Evolutionary conservation across 441 rosid species (phyloP).

Genomic region (Biscutella laevigata): DNA sequence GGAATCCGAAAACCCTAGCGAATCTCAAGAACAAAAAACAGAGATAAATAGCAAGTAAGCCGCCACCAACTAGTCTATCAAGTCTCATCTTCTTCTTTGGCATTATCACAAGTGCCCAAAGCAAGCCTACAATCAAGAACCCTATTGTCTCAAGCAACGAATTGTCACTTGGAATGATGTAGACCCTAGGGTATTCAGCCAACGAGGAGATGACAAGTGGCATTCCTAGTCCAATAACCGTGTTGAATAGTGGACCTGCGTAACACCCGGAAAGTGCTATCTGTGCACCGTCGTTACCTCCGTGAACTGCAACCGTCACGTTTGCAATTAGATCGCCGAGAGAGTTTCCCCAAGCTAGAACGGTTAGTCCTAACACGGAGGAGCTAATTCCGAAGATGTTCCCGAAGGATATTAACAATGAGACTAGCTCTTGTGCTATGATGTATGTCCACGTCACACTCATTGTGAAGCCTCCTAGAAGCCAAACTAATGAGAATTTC

Average conservation of each 20-base stretch:
- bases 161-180: slow-evolving; percentile 39
- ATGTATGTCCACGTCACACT: slow-evolving; percentile 81
- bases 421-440: slow-evolving; percentile 75
- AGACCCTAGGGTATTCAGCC: slow-evolving; percentile 41
- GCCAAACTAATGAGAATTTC: slow-evolving; percentile 59
- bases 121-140: slow-evolving; percentile 49
- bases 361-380: slow-evolving; percentile 67
- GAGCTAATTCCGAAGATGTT: slow-evolving; percentile 49
- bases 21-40: slow-evolving; percentile 47
- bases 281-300: slow-evolving; percentile 62
- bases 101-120: slow-evolving; percentile 68
- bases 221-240: slow-evolving; percentile 61
- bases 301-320: slow-evolving; percentile 51
- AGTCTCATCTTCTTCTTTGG: slow-evolving; percentile 61
- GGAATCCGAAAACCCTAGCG: slow-evolving; percentile 41
- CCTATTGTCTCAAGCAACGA: slow-evolving; percentile 62
- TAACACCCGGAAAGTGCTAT: slow-evolving; percentile 76
- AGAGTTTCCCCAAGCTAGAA: slow-evolving; percentile 91
- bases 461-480: slow-evolving; percentile 82
- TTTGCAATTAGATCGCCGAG: slow-evolving; percentile 70
- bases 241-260: slow-evolving; percentile 81
- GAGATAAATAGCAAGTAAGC: slow-evolving; percentile 50
- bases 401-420: slow-evolving; percentile 58
- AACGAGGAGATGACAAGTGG: slow-evolving; percentile 54
- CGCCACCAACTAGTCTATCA: slow-evolving; percentile 55